phyloP scores from a whole-genome alignment of 148 eudicot species.

The Rhododendron ovatum region DNA sequence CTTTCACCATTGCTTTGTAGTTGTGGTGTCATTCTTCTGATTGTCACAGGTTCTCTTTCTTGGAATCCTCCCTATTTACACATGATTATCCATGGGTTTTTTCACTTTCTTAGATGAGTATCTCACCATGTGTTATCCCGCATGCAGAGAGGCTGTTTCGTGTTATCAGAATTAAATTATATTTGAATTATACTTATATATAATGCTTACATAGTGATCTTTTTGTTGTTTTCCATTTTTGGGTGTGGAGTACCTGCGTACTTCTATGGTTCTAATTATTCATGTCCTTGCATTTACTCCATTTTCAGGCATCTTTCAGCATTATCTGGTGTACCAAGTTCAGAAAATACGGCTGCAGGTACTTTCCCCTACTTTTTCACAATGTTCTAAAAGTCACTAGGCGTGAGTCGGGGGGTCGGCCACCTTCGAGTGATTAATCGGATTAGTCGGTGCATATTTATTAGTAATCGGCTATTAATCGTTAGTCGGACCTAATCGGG shows the following conservation, averaged over 20 bases:
- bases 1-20: constrained; percentile 71
- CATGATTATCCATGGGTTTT: not conserved
- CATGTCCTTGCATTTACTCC: not conserved
- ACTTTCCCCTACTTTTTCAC: not conserved
- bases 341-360: constrained; percentile 96
- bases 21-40: constrained; percentile 65
- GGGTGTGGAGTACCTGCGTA: not conserved
- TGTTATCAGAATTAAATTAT: not conserved
- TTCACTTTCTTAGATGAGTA: not conserved
- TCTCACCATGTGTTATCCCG: not conserved
- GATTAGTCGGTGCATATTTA: too few species aligned
- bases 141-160: not conserved
- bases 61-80: not conserved
- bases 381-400: too few species aligned
- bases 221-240: not conserved
- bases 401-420: too few species aligned
- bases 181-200: not conserved
- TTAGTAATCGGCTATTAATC: too few species aligned
- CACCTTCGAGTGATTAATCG: too few species aligned
- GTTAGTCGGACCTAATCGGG: too few species aligned
- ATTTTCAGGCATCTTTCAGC: constrained; percentile 83
- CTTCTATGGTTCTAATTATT: not conserved
- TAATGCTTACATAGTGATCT: not conserved
- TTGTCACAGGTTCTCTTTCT: constrained; percentile 61
- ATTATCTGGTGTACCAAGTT: constrained; percentile 89